Conservation (phyloP, 805 yeast species). For the Barnettozyma wickerhamii region DNA sequence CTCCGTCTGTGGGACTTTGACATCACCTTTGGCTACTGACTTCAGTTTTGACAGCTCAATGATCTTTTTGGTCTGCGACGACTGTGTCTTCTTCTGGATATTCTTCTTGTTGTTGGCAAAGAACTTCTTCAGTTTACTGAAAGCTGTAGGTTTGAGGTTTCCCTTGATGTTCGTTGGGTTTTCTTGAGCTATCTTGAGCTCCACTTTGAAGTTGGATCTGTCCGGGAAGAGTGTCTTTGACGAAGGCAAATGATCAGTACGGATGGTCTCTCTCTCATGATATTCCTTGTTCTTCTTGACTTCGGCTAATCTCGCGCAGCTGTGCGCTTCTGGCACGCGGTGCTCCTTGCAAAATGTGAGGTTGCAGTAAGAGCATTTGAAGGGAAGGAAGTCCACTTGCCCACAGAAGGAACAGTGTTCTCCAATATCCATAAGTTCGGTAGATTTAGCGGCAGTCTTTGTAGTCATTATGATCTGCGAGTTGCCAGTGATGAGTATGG, state of each 20-base stretch:
- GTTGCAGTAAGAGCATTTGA: constrained; percentile 25
- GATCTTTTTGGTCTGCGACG: constrained; percentile 19
- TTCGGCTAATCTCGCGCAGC: constrained; percentile 13
- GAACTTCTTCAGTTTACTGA: constrained; percentile 19
- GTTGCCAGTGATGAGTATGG: no score
- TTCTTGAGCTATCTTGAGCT: constrained; percentile 17
- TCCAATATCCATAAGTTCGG: constrained; percentile 27
- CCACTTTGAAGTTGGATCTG: constrained; percentile 17
- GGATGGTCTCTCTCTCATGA: constrained; percentile 6
- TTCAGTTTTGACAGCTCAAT: constrained; percentile 20
- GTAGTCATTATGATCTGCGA: not conserved
- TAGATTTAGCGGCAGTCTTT: constrained; percentile 15
- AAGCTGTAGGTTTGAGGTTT: constrained; percentile 13
- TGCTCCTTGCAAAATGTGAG: constrained; percentile 21
- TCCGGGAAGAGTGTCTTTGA: constrained; percentile 24
- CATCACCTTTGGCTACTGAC: constrained; percentile 23
- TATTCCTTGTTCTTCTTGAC: not conserved
- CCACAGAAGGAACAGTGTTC: constrained; percentile 28
- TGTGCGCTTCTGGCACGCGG: constrained; percentile 22
- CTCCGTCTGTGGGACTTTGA: constrained; percentile 15
- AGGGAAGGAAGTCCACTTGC: constrained; percentile 27
- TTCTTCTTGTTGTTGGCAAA: constrained; percentile 10
- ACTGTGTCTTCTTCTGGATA: constrained; percentile 3
- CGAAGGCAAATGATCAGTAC: constrained; percentile 22
- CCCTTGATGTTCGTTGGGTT: constrained; percentile 14